Conservation (phyloP, 2,329 filamentous ascomycete species). For the Ilyonectria sp. region DNA sequence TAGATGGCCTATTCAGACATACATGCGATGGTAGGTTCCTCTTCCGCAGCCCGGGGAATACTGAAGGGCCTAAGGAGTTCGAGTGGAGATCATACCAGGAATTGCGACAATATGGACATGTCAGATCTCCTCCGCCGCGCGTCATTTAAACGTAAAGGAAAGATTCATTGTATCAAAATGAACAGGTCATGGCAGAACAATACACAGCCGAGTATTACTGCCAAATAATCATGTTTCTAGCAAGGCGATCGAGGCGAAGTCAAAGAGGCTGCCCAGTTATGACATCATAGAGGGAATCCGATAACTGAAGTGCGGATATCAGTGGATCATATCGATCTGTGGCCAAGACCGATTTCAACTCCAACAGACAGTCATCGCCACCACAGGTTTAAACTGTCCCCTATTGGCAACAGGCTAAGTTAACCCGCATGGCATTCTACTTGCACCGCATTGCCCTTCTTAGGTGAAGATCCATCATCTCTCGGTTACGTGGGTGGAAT, state of each 20-base stretch:
- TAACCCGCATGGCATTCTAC: neutral
- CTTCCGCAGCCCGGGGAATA: too few species aligned
- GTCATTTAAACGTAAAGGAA: too few species aligned
- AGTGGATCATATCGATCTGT: slow-evolving; percentile 9
- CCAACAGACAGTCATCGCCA: neutral
- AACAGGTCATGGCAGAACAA: neutral
- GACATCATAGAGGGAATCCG: slow-evolving; percentile 13
- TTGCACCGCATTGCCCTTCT: neutral
- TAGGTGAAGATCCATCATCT: slow-evolving; percentile 3
- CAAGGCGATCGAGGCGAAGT: neutral
- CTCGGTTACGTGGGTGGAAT: neutral
- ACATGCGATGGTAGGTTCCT: too few species aligned
- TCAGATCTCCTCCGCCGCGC: too few species aligned
- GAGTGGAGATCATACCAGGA: too few species aligned
- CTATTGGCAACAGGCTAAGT: too few species aligned
- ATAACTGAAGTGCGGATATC: slow-evolving; percentile 1
- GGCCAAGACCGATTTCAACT: neutral
- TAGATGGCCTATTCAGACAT: neutral
- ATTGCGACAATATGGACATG: too few species aligned
- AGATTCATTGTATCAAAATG: neutral
- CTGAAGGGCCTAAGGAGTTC: too few species aligned
- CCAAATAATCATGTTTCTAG: neutral
- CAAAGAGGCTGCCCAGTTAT: neutral
- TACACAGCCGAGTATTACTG: neutral
- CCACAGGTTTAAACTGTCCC: neutral